Evolutionary conservation across 257 asterid genomes (phyloP).

Genomic region (Solanum raphanifolium): DNA sequence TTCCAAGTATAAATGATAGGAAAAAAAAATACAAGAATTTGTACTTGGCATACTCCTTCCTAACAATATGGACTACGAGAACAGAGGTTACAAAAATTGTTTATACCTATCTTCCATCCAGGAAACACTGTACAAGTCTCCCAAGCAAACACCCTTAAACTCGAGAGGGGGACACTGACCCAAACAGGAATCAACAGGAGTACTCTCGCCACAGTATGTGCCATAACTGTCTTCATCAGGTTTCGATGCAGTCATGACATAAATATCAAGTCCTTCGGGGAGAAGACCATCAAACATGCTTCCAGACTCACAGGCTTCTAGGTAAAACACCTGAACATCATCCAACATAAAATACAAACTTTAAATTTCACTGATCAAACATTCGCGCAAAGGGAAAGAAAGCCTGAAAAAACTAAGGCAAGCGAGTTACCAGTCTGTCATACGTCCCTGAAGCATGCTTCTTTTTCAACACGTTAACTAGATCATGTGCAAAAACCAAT

Average conservation of each 20-base stretch:
- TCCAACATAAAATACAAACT: neutral
- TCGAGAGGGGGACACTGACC: neutral
- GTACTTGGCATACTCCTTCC: neutral
- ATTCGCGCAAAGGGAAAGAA: neutral
- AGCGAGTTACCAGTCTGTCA: conserved; percentile 52
- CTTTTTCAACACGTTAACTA: conserved; percentile 43
- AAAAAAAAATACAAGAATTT: neutral
- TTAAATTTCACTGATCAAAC: neutral
- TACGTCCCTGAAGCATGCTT: conserved; percentile 82
- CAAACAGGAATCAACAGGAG: conserved; percentile 69
- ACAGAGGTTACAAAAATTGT: neutral
- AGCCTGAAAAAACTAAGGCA: neutral
- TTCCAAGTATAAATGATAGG: neutral
- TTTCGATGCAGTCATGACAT: conserved; percentile 87
- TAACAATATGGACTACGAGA: neutral
- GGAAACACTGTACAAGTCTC: conserved; percentile 85
- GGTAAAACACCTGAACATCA: conserved; percentile 53
- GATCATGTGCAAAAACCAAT: conserved; percentile 57
- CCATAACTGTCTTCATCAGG: conserved; percentile 95
- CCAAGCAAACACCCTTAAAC: conserved; percentile 13
- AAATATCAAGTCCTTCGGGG: conserved; percentile 67
- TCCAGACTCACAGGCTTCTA: conserved; percentile 95
- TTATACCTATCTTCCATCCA: conserved; percentile 96
- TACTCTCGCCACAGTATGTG: conserved; percentile 85
- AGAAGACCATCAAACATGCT: conserved; percentile 93